A percentile compares a stretch with the other conserved stretches of the same genome.
Conservation (phyloP, 192 early-diverging fungal species). For the Bifiguratus adelaidae region DNA sequence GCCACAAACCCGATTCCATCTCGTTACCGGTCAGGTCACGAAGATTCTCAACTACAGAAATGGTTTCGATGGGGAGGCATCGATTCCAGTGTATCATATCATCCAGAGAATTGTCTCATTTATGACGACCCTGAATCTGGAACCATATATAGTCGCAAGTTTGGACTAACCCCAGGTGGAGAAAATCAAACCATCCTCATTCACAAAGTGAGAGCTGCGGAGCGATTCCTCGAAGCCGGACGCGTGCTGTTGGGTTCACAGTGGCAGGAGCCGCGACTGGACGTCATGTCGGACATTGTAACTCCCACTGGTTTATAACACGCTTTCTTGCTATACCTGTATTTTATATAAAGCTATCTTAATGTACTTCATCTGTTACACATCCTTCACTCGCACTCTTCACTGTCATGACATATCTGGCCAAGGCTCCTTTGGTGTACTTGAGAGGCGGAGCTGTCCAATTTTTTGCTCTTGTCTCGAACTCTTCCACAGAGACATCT, state of each 20-base stretch:
- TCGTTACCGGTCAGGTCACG: slow-evolving; percentile 10
- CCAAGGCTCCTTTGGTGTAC: slow-evolving; percentile 74
- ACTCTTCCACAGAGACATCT: slow-evolving; percentile 67
- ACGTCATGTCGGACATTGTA: too few relatives aligned
- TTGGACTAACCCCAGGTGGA: too few relatives aligned
- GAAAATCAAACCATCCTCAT: too few relatives aligned
- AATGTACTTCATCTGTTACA: slow-evolving; percentile 84
- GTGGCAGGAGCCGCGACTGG: too few relatives aligned
- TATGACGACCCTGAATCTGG: slow-evolving; percentile 15
- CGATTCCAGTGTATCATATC: slow-evolving; percentile 12
- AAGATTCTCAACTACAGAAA: slow-evolving; percentile 19
- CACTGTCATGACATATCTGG: slow-evolving; percentile 82
- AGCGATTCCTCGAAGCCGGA: too few relatives aligned
- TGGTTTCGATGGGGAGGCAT: slow-evolving; percentile 21
- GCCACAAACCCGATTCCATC: slow-evolving; percentile 4
- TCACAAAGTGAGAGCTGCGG: too few relatives aligned
- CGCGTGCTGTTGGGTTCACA: too few relatives aligned
- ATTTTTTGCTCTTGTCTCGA: slow-evolving; percentile 45
- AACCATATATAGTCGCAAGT: slow-evolving; percentile 13
- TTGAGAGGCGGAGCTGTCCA: slow-evolving; percentile 84
- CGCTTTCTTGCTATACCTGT: too few relatives aligned
- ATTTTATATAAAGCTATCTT: too few relatives aligned
- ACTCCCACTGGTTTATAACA: too few relatives aligned
- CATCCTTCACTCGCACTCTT: slow-evolving; percentile 69
- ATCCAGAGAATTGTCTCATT: slow-evolving; percentile 10